phyloP scores from a whole-genome alignment of 768 basidiomycete species.

The Kwoniella mangroviensis region DNA sequence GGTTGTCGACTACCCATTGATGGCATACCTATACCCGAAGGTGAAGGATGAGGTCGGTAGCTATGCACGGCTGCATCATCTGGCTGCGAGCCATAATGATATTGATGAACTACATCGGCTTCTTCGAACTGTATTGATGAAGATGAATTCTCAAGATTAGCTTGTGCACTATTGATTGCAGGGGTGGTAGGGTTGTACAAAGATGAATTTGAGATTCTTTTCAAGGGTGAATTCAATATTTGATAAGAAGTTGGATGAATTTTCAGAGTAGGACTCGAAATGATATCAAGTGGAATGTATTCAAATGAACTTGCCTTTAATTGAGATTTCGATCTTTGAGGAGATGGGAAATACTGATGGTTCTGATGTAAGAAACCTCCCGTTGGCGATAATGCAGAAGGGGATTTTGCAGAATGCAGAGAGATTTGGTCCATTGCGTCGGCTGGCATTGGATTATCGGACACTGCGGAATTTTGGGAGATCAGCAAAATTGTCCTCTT shows the following conservation, averaged over 20 bases:
- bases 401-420: conserved; percentile 39
- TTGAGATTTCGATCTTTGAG: conserved; percentile 35
- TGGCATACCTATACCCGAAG: conserved; percentile 1
- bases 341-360: conserved; percentile 12
- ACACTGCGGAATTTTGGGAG: conserved; percentile 60
- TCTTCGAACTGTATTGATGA: conserved; percentile 51
- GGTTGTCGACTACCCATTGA: conserved; percentile 7
- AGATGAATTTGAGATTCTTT: neutral
- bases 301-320: conserved; percentile 38
- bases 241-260: neutral
- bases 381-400: neutral
- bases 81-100: conserved; percentile 40
- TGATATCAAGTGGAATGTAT: neutral
- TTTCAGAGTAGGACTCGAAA: neutral
- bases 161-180: neutral
- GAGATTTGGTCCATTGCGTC: conserved; percentile 57
- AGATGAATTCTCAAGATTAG: neutral
- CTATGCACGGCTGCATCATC: conserved; percentile 38
- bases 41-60: conserved; percentile 28
- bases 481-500: neutral
- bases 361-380: conserved; percentile 7
- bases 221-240: neutral
- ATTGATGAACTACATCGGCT: conserved; percentile 56
- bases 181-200: neutral
- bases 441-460: conserved; percentile 79